phyloP scores from a whole-genome alignment of 2,329 filamentous ascomycete genomes.

The Curvularia sp. region DNA sequence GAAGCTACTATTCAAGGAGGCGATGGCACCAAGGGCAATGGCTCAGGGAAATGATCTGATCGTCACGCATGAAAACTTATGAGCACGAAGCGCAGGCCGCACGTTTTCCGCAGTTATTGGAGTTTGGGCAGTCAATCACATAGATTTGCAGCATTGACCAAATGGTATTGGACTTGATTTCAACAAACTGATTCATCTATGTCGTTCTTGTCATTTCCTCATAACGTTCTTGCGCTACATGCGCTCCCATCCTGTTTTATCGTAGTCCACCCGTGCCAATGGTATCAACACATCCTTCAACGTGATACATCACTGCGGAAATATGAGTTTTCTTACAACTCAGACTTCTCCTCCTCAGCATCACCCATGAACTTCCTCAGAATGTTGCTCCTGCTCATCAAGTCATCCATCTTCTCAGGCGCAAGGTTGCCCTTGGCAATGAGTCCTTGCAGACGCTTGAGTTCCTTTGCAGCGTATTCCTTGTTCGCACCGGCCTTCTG shows the following conservation, averaged over 20 bases:
- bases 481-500: slow-evolving; percentile 82
- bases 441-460: slow-evolving; percentile 78
- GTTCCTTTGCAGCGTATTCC: slow-evolving; percentile 84
- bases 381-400: slow-evolving; percentile 87
- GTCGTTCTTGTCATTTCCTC: slow-evolving; percentile 27
- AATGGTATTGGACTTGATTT: slow-evolving; percentile 12
- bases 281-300: neutral
- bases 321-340: slow-evolving; percentile 65
- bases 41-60: slow-evolving; percentile 31
- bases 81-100: neutral
- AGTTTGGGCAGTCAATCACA: slow-evolving; percentile 1
- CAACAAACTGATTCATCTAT: slow-evolving; percentile 9
- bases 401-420: slow-evolving; percentile 85
- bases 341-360: slow-evolving; percentile 68
- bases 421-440: slow-evolving; percentile 86
- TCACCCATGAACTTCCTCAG: slow-evolving; percentile 75
- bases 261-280: neutral
- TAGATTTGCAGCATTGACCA: slow-evolving; percentile 5
- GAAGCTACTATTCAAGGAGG: slow-evolving; percentile 73
- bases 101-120: neutral
- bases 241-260: neutral
- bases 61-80: no score
- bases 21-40: slow-evolving; percentile 48
- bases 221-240: slow-evolving; percentile 15
- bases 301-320: neutral